A percentile compares a stretch with the other conserved stretches of the same genome.
These are phyloP conservation scores for carrot (Daucus carota) DNA, from an alignment of 129 eudicot genomes.

Conservation along the genomic window DNA sequence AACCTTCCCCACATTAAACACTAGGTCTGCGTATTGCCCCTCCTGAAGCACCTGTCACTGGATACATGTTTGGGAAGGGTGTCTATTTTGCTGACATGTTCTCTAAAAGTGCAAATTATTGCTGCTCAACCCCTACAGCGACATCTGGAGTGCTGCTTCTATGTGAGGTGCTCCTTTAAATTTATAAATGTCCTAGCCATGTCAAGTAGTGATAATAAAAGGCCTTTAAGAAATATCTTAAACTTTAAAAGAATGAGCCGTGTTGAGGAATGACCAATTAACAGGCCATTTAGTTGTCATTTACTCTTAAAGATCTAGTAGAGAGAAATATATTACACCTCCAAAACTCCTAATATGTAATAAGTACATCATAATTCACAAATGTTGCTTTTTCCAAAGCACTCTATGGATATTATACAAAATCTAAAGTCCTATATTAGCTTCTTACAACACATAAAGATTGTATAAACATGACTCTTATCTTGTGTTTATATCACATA, in stretches of 20 bases:
- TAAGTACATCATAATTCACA: background rate
- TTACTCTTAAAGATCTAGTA: background rate
- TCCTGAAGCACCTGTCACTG: conserved; percentile 94
- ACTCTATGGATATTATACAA: background rate
- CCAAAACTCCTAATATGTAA: background rate
- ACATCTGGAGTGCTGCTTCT: conserved; percentile 77
- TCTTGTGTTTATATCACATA: no score
- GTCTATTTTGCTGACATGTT: conserved; percentile 99
- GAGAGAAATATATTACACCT: background rate
- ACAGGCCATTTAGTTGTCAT: no score
- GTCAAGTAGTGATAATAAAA: background rate
- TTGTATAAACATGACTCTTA: background rate
- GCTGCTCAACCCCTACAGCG: conserved; percentile 39
- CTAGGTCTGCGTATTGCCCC: conserved; percentile 98
- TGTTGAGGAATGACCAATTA: no score
- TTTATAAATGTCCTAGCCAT: background rate
- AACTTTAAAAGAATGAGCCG: background rate
- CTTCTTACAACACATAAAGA: background rate
- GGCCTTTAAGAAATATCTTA: background rate
- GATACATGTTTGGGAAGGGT: conserved; percentile 98
- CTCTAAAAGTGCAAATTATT: conserved; percentile 97
- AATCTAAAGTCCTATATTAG: background rate
- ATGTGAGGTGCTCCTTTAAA: conserved; percentile 58
- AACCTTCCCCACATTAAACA: background rate
- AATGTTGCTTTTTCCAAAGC: background rate